phyloP scores from a whole-genome alignment of 2,329 filamentous ascomycete species.

The Huntiella omanensis region DNA sequence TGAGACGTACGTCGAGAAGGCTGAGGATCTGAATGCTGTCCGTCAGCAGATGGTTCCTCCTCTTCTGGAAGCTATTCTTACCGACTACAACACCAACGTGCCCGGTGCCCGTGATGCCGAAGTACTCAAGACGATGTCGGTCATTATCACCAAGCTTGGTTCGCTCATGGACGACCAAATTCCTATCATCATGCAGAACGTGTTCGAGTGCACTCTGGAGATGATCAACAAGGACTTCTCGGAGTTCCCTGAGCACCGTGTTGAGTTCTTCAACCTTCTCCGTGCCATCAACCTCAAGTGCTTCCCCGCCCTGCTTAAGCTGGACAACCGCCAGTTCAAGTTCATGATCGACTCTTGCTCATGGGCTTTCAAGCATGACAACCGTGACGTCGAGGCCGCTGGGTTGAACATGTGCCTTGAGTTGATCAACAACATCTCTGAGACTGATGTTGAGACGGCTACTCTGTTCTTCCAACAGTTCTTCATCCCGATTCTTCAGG shows the following conservation, averaged over 20 bases:
- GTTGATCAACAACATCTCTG: slow-evolving; percentile 91
- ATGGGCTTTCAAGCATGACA: slow-evolving; percentile 99
- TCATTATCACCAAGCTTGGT: slow-evolving; percentile 88
- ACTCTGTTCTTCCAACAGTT: slow-evolving; percentile 97
- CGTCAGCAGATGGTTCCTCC: slow-evolving; percentile 91
- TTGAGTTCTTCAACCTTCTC: slow-evolving; percentile 98
- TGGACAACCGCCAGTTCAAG: slow-evolving; percentile 95
- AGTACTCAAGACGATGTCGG: slow-evolving; percentile 93
- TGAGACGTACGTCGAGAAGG: slow-evolving; percentile 94
- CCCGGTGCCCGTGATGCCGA: slow-evolving; percentile 90
- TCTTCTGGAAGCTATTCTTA: slow-evolving; percentile 76
- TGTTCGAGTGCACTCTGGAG: slow-evolving; percentile 93
- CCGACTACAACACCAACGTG: slow-evolving; percentile 96
- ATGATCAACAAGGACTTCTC: slow-evolving; percentile 99
- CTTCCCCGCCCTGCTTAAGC: slow-evolving; percentile 82
- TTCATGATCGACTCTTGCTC: slow-evolving; percentile 98
- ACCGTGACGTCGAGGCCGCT: slow-evolving; percentile 89
- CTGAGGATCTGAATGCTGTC: slow-evolving; percentile 86
- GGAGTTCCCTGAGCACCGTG: slow-evolving; percentile 92
- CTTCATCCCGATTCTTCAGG: slow-evolving; percentile 86
- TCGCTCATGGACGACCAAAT: slow-evolving; percentile 96
- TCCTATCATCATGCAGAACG: slow-evolving; percentile 91
- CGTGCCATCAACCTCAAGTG: slow-evolving; percentile 93
- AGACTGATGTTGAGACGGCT: slow-evolving; percentile 67
- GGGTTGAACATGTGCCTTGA: slow-evolving; percentile 97